Conservation (phyloP, 1,284 basidiomycete species). For the Pyrrhoderma lamaoense region DNA sequence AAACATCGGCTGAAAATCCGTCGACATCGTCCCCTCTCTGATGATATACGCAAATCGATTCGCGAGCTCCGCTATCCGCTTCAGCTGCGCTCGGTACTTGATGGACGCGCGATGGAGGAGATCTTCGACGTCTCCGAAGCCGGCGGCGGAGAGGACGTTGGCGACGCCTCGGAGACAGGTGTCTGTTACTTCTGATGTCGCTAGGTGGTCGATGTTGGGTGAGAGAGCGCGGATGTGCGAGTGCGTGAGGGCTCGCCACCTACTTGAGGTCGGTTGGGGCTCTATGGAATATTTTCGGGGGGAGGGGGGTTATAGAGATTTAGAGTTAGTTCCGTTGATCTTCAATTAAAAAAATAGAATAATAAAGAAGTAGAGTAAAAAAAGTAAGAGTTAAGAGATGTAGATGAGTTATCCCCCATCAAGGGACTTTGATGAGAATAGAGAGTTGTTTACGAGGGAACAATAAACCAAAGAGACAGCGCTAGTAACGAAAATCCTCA, state of each 20-base stretch:
- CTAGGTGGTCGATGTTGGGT: slow-evolving; percentile 56
- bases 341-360: too few relatives aligned
- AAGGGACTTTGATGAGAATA: too few relatives aligned
- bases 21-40: slow-evolving; percentile 64
- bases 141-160: slow-evolving; percentile 46
- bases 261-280: slow-evolving; percentile 65
- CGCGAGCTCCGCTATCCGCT: slow-evolving; percentile 54
- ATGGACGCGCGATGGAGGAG: slow-evolving; percentile 41
- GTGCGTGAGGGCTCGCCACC: slow-evolving; percentile 67
- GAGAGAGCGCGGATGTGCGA: slow-evolving; percentile 58
- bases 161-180: slow-evolving; percentile 64
- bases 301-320: too few relatives aligned
- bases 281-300: too few relatives aligned
- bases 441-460: too few relatives aligned
- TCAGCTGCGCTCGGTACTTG: slow-evolving; percentile 51
- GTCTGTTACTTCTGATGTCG: slow-evolving; percentile 57
- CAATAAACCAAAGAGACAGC: too few relatives aligned
- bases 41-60: slow-evolving; percentile 52
- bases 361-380: too few relatives aligned
- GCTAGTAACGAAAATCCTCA: too few relatives aligned
- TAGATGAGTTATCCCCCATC: not conserved
- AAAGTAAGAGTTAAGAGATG: too few relatives aligned
- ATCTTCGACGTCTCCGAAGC: slow-evolving; percentile 32
- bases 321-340: too few relatives aligned
- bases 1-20: slow-evolving; percentile 59